These are phyloP conservation scores for Yamadazyma takamatsuzukensis DNA, from an alignment of 805 yeast species.

Conservation along the genomic window DNA sequence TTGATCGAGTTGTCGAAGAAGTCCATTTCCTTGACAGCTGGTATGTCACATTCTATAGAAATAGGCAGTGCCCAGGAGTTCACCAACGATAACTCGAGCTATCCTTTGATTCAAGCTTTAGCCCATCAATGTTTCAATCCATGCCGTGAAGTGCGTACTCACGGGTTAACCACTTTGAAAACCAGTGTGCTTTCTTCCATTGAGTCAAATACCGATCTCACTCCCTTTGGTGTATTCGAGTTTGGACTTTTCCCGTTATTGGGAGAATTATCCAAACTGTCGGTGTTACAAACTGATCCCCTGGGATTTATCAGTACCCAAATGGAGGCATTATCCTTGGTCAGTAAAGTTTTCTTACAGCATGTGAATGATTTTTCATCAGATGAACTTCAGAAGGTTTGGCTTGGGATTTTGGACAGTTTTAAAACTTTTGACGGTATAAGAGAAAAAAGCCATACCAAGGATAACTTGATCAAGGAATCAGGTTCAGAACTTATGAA, in stretches of 20 bases:
- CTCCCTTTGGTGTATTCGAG: slow-evolving; percentile 60
- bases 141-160: slow-evolving; percentile 67
- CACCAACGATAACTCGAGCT: slow-evolving; percentile 38
- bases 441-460: slow-evolving; percentile 13
- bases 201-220: slow-evolving; percentile 29
- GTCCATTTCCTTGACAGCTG: slow-evolving; percentile 60
- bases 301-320: slow-evolving; percentile 64
- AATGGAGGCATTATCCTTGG: slow-evolving; percentile 59
- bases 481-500: slow-evolving; percentile 35
- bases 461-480: slow-evolving; percentile 22
- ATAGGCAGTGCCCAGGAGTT: slow-evolving; percentile 19
- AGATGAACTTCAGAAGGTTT: slow-evolving; percentile 20
- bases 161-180: slow-evolving; percentile 62
- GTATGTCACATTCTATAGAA: slow-evolving; percentile 38
- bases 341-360: slow-evolving; percentile 53
- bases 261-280: slow-evolving; percentile 62
- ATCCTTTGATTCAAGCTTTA: slow-evolving; percentile 73
- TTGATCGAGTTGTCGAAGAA: slow-evolving; percentile 56
- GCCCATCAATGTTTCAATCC: slow-evolving; percentile 91
- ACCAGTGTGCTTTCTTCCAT: slow-evolving; percentile 43
- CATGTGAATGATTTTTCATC: slow-evolving; percentile 23
- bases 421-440: slow-evolving; percentile 24
- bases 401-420: slow-evolving; percentile 35
- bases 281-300: slow-evolving; percentile 53
- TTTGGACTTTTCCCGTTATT: slow-evolving; percentile 73